Percentiles rank a stretch among this genome's conserved stretches.
These are phyloP conservation scores for Phylloboletellus chloephorus DNA, from an alignment of 1,284 basidiomycete genomes.

Conservation along the genomic window DNA sequence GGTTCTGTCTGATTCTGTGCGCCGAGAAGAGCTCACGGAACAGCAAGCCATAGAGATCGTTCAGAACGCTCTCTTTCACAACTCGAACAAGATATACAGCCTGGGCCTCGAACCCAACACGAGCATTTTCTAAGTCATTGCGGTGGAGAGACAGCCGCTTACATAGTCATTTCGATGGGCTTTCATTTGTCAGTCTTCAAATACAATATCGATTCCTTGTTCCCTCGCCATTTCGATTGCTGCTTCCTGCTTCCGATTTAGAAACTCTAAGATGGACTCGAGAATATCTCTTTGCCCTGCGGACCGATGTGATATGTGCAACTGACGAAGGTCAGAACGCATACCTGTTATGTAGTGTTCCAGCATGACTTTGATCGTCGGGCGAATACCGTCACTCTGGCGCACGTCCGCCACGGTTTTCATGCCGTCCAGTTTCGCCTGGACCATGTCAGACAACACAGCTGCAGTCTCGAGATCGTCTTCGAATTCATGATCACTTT, in stretches of 20 bases:
- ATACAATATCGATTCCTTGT: conserved; percentile 47
- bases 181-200: conserved; percentile 34
- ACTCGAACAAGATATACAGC: conserved; percentile 29
- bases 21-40: conserved; percentile 21
- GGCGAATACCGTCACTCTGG: conserved; percentile 34
- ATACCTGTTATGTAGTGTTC: conserved; percentile 54
- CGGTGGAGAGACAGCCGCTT: not conserved
- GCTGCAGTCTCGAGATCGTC: conserved; percentile 61
- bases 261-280: conserved; percentile 40
- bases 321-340: conserved; percentile 2
- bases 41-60: conserved; percentile 27
- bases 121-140: conserved; percentile 8
- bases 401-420: conserved; percentile 30
- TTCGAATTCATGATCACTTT: conserved; percentile 42
- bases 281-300: conserved; percentile 43
- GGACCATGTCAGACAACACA: conserved; percentile 60
- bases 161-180: not conserved
- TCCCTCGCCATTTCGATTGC: conserved; percentile 45
- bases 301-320: not conserved
- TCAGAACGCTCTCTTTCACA: conserved; percentile 28
- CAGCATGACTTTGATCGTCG: conserved; percentile 51
- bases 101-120: conserved; percentile 25
- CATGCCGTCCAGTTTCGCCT: conserved; percentile 49
- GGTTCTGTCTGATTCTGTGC: conserved; percentile 24
- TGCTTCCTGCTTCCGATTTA: conserved; percentile 38